A percentile compares a stretch with the other conserved stretches of the same genome.
These are phyloP conservation scores for Escallonia herrerae DNA, from an alignment of 129 eudicot genomes.

Conservation along the genomic window DNA sequence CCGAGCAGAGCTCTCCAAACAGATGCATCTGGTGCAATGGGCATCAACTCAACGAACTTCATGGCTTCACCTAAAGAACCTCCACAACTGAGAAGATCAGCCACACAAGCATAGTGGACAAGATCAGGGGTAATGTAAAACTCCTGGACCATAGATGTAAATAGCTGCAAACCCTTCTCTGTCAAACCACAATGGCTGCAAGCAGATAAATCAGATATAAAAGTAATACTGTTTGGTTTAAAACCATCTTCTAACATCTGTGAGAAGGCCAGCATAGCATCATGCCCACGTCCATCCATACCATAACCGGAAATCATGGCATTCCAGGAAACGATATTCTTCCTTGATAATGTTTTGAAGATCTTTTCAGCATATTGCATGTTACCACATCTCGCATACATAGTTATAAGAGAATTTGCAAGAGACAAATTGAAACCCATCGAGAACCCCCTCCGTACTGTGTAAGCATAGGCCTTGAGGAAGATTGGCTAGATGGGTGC, in stretches of 20 bases:
- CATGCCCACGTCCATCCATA: constrained; percentile 42
- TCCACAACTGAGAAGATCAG: constrained; percentile 50
- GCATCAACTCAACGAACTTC: constrained; percentile 41
- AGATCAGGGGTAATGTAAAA: constrained; percentile 33
- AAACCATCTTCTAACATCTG: constrained; percentile 39
- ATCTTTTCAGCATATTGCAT: constrained; percentile 43
- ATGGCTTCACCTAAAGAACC: constrained; percentile 46
- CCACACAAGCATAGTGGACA: constrained; percentile 48
- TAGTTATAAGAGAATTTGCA: constrained; percentile 47
- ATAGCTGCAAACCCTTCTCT: constrained; percentile 38
- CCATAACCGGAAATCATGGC: constrained; percentile 55
- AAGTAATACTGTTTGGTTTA: constrained; percentile 34
- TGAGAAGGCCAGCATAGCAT: constrained; percentile 44
- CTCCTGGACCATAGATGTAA: constrained; percentile 45
- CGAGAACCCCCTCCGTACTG: constrained; percentile 24
- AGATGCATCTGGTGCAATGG: constrained; percentile 52
- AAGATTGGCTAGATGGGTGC: constrained; percentile 42
- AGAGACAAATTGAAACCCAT: constrained; percentile 31
- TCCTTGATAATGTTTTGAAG: constrained; percentile 20
- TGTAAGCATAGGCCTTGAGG: constrained; percentile 46
- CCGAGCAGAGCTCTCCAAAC: constrained; percentile 56
- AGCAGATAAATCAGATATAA: constrained; percentile 56
- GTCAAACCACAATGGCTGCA: constrained; percentile 65
- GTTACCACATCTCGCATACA: constrained; percentile 65
- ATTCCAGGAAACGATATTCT: constrained; percentile 46